Evolutionary conservation across 1,284 basidiomycete species (phyloP).

Genomic region (Marasmius tenuissimus): DNA sequence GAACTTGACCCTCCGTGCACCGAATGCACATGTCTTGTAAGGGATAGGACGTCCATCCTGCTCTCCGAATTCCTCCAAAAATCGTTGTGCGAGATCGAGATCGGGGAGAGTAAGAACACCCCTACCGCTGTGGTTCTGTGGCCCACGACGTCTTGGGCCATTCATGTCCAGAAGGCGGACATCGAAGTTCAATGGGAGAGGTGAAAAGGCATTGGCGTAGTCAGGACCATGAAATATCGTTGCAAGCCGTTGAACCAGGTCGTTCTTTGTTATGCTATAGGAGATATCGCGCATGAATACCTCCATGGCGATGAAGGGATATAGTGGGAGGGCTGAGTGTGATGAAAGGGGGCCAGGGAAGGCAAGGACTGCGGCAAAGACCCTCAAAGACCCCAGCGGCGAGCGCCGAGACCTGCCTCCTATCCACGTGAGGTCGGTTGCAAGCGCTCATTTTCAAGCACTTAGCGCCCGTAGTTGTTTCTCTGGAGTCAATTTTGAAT

Average conservation of each 20-base stretch:
- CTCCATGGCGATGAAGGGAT: conserved; percentile 26
- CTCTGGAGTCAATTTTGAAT: too few relatives aligned
- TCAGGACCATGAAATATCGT: conserved; percentile 41
- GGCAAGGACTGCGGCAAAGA: neutral
- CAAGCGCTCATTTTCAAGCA: too few relatives aligned
- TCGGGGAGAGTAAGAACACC: conserved; percentile 52
- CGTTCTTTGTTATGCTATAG: conserved; percentile 27
- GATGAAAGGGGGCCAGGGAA: neutral
- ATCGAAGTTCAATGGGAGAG: conserved; percentile 47
- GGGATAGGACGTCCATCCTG: conserved; percentile 11
- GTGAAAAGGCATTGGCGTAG: conserved; percentile 30
- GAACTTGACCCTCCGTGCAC: conserved; percentile 1
- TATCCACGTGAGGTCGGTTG: too few relatives aligned
- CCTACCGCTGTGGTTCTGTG: conserved; percentile 10
- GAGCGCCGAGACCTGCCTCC: too few relatives aligned
- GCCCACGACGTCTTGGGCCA: neutral
- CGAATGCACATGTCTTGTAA: neutral
- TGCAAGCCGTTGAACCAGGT: conserved; percentile 41
- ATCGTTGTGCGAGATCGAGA: conserved; percentile 34
- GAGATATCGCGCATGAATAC: conserved; percentile 37
- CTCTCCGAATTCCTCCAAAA: conserved; percentile 45
- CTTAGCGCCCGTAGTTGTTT: too few relatives aligned
- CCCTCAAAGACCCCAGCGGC: too few relatives aligned
- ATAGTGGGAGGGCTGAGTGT: conserved; percentile 3
- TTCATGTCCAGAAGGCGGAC: conserved; percentile 42